Percentiles rank a stretch among this genome's conserved stretches.
Conservation (phyloP, 1,284 basidiomycete species). For the Athelia sp. region DNA sequence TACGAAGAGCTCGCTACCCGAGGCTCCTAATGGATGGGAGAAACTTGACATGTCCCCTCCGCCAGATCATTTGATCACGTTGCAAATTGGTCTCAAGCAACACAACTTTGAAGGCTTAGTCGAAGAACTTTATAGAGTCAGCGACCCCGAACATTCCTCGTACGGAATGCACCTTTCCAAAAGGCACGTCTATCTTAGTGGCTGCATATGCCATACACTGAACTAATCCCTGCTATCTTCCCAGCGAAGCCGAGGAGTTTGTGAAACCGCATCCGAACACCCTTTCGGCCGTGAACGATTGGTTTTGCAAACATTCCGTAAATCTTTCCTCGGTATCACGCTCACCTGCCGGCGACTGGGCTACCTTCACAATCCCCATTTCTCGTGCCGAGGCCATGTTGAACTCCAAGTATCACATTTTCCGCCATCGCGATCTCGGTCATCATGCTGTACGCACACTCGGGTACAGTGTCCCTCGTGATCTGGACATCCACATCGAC, state of each 20-base stretch:
- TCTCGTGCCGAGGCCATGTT: slow-evolving; percentile 54
- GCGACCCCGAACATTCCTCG: slow-evolving; percentile 45
- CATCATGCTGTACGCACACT: slow-evolving; percentile 48
- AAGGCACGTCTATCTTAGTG: too few relatives aligned
- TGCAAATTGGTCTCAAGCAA: slow-evolving; percentile 54
- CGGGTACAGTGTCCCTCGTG: slow-evolving; percentile 48
- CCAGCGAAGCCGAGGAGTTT: slow-evolving; percentile 42
- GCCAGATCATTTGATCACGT: slow-evolving; percentile 38
- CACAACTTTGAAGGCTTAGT: slow-evolving; percentile 46
- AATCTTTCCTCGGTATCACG: slow-evolving; percentile 23
- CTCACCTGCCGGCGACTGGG: slow-evolving; percentile 45
- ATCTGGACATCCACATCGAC: slow-evolving; percentile 45
- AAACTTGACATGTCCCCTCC: slow-evolving; percentile 36
- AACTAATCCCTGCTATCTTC: slow-evolving; percentile 17
- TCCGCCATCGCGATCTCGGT: slow-evolving; percentile 38
- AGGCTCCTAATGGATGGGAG: slow-evolving; percentile 49
- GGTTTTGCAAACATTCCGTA: slow-evolving; percentile 50
- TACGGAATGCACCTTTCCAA: too few relatives aligned
- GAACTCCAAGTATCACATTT: slow-evolving; percentile 46
- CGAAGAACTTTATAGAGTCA: slow-evolving; percentile 49
- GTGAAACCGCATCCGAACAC: slow-evolving; percentile 48
- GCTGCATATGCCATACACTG: too few relatives aligned
- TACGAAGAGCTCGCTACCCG: slow-evolving; percentile 53
- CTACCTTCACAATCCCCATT: slow-evolving; percentile 51
- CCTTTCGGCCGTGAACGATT: slow-evolving; percentile 42